These are phyloP conservation scores for Lithohypha guttulata DNA, from an alignment of 2,329 filamentous ascomycete species.

Conservation along the genomic window DNA sequence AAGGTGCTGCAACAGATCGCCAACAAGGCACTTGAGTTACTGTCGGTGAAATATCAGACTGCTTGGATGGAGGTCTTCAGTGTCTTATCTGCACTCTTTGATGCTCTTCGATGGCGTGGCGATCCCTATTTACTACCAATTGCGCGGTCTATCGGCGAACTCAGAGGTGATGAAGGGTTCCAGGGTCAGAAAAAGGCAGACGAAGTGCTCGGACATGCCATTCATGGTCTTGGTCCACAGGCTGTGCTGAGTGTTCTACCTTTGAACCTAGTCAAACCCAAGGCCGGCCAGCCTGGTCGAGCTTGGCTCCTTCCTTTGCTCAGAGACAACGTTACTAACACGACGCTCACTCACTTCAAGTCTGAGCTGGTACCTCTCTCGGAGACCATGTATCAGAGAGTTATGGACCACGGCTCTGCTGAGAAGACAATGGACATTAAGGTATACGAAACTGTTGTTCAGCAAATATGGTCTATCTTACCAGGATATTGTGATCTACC, in stretches of 20 bases:
- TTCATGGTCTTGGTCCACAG: slow-evolving; percentile 82
- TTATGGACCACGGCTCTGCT: slow-evolving; percentile 67
- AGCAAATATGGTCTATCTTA: slow-evolving; percentile 88
- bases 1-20: slow-evolving; percentile 73
- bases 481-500: slow-evolving; percentile 93
- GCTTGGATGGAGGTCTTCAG: slow-evolving; percentile 94
- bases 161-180: slow-evolving; percentile 80
- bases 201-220: slow-evolving; percentile 74
- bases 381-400: slow-evolving; percentile 76
- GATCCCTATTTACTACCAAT: slow-evolving; percentile 66
- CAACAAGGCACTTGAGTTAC: slow-evolving; percentile 58
- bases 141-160: slow-evolving; percentile 69
- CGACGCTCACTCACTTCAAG: slow-evolving; percentile 74
- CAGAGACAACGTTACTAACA: slow-evolving; percentile 81
- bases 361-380: slow-evolving; percentile 79
- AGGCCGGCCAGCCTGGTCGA: slow-evolving; percentile 66
- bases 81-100: slow-evolving; percentile 76
- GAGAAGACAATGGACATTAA: slow-evolving; percentile 95
- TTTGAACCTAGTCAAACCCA: slow-evolving; percentile 70
- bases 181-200: slow-evolving; percentile 91
- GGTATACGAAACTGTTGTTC: slow-evolving; percentile 91
- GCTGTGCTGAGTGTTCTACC: slow-evolving; percentile 73
- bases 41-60: slow-evolving; percentile 83
- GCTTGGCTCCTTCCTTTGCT: slow-evolving; percentile 93
- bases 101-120: slow-evolving; percentile 73